A percentile compares a stretch with the other conserved stretches of the same genome.
phyloP scores from a whole-genome alignment of 1,139 yeast genomes.

The Taphrina wiesneri region DNA sequence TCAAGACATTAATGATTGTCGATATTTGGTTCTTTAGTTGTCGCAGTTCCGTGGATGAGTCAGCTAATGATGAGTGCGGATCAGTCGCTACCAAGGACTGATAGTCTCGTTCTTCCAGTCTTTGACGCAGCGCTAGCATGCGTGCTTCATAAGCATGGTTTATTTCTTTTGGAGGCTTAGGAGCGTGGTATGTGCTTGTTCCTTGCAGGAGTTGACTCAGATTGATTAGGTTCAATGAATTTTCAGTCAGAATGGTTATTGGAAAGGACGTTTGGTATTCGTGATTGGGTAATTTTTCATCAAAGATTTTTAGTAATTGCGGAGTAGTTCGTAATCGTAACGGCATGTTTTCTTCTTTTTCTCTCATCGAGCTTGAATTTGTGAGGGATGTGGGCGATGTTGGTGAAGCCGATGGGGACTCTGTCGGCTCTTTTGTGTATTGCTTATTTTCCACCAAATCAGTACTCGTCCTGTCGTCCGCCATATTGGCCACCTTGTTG shows the following conservation, averaged over 20 bases:
- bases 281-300: slow-evolving; percentile 1
- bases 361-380: background rate
- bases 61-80: slow-evolving; percentile 14
- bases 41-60: slow-evolving; percentile 9
- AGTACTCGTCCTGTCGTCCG: background rate
- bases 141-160: slow-evolving; percentile 13
- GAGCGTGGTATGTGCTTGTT: background rate
- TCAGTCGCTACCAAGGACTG: background rate
- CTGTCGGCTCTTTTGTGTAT: background rate
- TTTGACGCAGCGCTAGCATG: background rate
- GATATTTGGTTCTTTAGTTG: slow-evolving; percentile 20
- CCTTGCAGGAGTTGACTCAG: background rate
- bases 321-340: slow-evolving; percentile 12
- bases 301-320: background rate
- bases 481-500: slow-evolving; percentile 11
- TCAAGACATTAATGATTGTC: slow-evolving; percentile 19
- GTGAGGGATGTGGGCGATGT: background rate
- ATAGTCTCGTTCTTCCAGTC: slow-evolving; percentile 2
- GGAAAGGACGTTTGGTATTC: slow-evolving; percentile 1
- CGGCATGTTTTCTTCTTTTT: background rate
- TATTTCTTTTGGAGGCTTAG: background rate
- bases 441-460: background rate
- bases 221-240: background rate
- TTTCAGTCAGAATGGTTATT: background rate
- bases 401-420: background rate